phyloP scores from a whole-genome alignment of 495 filamentous ascomycete genomes.

The Tuber melanosporum region DNA sequence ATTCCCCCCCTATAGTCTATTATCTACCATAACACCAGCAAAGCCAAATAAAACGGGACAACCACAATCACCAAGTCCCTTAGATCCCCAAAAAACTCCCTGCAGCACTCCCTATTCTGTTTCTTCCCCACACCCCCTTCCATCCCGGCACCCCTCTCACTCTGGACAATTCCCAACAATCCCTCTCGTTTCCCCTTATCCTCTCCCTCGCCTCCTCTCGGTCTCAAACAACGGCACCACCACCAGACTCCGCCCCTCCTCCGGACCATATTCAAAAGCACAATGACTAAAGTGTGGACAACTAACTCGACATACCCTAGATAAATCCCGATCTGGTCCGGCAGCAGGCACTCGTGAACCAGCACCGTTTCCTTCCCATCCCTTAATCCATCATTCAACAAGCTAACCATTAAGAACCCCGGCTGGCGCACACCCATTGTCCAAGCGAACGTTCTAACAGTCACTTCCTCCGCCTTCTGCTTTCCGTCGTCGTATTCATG shows the following conservation, averaged over 20 bases:
- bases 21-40: neutral
- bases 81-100: neutral
- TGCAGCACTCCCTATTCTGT: neutral
- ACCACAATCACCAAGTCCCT: neutral
- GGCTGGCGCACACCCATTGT: conserved; percentile 86
- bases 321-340: conserved; percentile 70
- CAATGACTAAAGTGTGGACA: neutral
- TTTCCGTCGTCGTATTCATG: conserved; percentile 56
- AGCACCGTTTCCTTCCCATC: conserved; percentile 55
- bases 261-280: neutral
- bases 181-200: neutral
- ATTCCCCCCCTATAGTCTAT: neutral
- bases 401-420: conserved; percentile 77
- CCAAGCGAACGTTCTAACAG: conserved; percentile 85
- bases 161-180: neutral
- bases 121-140: neutral
- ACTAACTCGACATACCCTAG: neutral
- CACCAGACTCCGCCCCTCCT: neutral
- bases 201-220: neutral
- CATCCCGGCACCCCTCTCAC: neutral
- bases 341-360: conserved; percentile 81
- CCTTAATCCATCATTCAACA: conserved; percentile 79
- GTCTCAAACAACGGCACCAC: neutral
- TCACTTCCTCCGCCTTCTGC: conserved; percentile 70
- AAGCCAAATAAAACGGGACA: neutral